Conservation (phyloP, 2,329 filamentous ascomycete species). For the Juglanconis oblonga region DNA sequence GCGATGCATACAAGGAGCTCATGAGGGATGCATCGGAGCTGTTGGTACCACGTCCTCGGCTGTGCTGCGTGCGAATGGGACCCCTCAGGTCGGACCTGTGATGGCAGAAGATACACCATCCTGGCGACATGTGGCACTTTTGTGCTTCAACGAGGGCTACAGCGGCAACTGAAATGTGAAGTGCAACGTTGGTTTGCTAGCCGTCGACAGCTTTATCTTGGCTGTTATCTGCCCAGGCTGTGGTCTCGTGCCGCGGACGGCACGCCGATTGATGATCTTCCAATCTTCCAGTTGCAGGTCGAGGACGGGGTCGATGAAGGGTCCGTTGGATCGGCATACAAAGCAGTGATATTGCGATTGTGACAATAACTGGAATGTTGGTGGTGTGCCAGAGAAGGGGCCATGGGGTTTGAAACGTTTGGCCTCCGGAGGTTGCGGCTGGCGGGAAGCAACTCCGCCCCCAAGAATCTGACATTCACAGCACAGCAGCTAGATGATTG, state of each 20-base stretch:
- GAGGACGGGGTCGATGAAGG: neutral
- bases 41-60: neutral
- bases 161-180: slow-evolving; percentile 1
- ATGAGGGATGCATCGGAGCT: neutral
- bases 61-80: neutral
- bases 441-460: neutral
- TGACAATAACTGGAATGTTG: neutral
- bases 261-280: neutral
- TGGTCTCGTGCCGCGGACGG: neutral
- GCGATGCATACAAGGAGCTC: neutral
- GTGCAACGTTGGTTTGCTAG: neutral
- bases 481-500: neutral
- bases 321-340: neutral
- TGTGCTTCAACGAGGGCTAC: neutral
- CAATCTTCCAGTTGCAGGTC: too few species aligned
- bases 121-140: neutral
- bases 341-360: neutral
- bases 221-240: neutral
- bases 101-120: too few species aligned
- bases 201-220: neutral
- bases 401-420: neutral
- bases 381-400: too few species aligned
- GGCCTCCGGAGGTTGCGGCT: neutral
- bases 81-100: neutral
- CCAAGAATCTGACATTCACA: neutral